A percentile compares a stretch with the other conserved stretches of the same genome.
Evolutionary conservation across 1,139 yeast species (phyloP).

Genomic region (Candida sp.): DNA sequence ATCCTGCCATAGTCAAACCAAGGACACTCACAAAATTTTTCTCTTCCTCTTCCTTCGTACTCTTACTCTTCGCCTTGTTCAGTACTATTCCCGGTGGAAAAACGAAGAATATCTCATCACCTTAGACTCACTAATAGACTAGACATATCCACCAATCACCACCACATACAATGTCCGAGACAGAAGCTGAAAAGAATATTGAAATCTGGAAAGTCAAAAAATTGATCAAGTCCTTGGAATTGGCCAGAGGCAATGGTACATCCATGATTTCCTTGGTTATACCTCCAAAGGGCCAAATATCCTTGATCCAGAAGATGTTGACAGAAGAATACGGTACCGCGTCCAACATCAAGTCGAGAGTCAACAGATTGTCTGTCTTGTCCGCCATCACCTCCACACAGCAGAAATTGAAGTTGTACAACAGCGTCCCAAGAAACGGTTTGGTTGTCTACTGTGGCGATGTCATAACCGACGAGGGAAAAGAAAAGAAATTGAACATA

Average conservation of each 20-base stretch:
- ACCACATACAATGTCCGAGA: slow-evolving; percentile 10
- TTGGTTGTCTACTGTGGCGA: slow-evolving; percentile 98
- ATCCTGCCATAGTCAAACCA: neutral
- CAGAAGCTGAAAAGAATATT: slow-evolving; percentile 87
- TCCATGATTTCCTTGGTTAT: slow-evolving; percentile 97
- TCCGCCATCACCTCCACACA: slow-evolving; percentile 98
- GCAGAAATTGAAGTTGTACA: slow-evolving; percentile 91
- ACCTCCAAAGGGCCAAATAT: slow-evolving; percentile 94
- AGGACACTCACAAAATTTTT: neutral
- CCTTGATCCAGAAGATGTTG: slow-evolving; percentile 87
- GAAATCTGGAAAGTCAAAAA: slow-evolving; percentile 99
- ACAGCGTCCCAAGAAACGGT: slow-evolving; percentile 91
- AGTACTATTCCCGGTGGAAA: neutral
- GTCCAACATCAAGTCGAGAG: slow-evolving; percentile 96
- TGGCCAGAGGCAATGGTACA: slow-evolving; percentile 98
- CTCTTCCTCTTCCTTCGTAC: neutral
- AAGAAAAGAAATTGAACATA: slow-evolving; percentile 92
- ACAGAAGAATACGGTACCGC: slow-evolving; percentile 99
- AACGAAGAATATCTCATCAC: neutral
- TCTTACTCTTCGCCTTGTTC: neutral
- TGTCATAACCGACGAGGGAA: slow-evolving; percentile 95
- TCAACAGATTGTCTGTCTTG: slow-evolving; percentile 90
- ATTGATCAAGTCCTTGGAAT: slow-evolving; percentile 81
- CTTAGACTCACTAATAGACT: slow-evolving; percentile 1
- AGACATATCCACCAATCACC: neutral